Percentiles rank a stretch among this genome's conserved stretches.
Conservation (phyloP, 1,284 basidiomycete species). For the Leccinum angustisporum region DNA sequence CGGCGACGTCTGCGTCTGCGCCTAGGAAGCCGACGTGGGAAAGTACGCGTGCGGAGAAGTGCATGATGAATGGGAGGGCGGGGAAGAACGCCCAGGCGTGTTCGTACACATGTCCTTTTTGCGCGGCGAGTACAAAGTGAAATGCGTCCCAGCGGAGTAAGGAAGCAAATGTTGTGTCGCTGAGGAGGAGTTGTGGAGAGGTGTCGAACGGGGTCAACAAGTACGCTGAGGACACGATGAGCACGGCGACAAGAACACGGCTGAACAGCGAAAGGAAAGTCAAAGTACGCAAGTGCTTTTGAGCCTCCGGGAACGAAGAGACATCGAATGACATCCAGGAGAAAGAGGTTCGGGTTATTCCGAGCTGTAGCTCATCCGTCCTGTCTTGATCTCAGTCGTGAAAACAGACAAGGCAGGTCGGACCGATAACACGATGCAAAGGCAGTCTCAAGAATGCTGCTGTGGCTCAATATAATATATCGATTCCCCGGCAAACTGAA, state of each 20-base stretch:
- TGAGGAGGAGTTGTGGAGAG: slow-evolving; percentile 41
- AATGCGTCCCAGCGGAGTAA: slow-evolving; percentile 88
- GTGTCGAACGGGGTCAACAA: slow-evolving; percentile 44
- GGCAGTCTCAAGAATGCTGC: no score
- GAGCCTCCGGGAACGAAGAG: neutral
- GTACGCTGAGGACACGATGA: slow-evolving; percentile 32
- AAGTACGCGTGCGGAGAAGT: slow-evolving; percentile 34
- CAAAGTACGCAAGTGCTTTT: slow-evolving; percentile 22
- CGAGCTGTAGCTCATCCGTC: neutral
- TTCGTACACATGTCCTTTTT: slow-evolving; percentile 71
- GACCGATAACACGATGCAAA: no score
- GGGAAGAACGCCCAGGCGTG: slow-evolving; percentile 90
- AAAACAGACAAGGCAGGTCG: no score
- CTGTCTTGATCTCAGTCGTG: no score
- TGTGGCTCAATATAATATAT: no score
- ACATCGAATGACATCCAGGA: slow-evolving; percentile 2
- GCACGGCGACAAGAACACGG: slow-evolving; percentile 19
- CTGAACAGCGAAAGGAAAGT: slow-evolving; percentile 25
- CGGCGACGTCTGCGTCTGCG: slow-evolving; percentile 5
- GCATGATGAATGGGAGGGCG: slow-evolving; percentile 61
- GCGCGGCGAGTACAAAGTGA: slow-evolving; percentile 74
- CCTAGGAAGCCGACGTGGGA: neutral
- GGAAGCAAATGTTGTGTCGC: slow-evolving; percentile 25
- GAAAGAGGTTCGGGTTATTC: neutral
- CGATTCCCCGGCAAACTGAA: no score